Evolutionary conservation across 1,284 basidiomycete genomes (phyloP), one percentile per base, ranked within the genome.

Genomic region (Volvariella volvacea): DNA sequence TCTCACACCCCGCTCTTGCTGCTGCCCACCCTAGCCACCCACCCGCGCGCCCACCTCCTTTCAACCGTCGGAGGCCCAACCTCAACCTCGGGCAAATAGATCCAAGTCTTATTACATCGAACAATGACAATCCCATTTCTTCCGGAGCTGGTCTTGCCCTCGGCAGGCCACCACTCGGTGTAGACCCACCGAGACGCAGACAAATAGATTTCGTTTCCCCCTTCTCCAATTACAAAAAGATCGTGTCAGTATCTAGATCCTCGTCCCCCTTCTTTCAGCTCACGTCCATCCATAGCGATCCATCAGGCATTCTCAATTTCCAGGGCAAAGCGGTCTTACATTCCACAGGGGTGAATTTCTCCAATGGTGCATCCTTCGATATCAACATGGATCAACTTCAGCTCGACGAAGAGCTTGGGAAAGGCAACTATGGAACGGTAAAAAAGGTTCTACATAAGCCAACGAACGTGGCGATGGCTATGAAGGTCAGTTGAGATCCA

Each of bases 311-410:
- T 1, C 83, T 99, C 56, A 93, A 92, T 59, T 99, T 99, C 61
- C 80, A 76, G 33, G 90, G 89, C 47, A 98, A 98, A 63, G 96
- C 96, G 1, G 80, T 98, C 28, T 63, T 99, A 14, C 92, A 97
- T 60, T 84, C 92, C 0, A 75, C 84, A 14, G 96, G 95, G 44
- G 95, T 99, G 55, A 89, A 99, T 58, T 99, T 99, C 62, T 86
- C 84, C 19, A 93, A 88, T 54, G 96, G 95, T 22, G 80, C 88
- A 25, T 92, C 88, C 12, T 97, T 94, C 66, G 78, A 83, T 49
- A 97, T 99, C 71, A 96, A 95, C 64, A 97, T 97, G 92, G 80
- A 84, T 47, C 90, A 99, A 61, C 79, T 99, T 49, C 78, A 92
- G 58, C 76, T 98, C 45, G 74, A 92, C 46, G 90, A 94, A 58